A percentile compares a stretch with the other conserved stretches of the same genome.
Evolutionary conservation across 257 asterid species (phyloP).

Genomic region (Solanum ahanhuiri): DNA sequence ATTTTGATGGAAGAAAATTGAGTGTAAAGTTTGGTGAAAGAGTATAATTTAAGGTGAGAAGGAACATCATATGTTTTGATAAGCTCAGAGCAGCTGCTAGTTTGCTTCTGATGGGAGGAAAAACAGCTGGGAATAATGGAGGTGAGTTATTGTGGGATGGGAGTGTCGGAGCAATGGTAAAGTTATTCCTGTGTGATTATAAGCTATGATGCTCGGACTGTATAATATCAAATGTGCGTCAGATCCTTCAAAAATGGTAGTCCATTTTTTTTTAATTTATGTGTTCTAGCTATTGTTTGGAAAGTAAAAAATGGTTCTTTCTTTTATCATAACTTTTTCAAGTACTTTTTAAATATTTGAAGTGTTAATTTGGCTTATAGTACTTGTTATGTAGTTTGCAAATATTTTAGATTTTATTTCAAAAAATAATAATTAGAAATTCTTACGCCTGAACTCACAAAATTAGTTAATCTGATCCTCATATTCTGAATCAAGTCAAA

Average conservation of each 20-base stretch:
- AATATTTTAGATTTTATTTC: no score
- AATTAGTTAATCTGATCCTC: neutral
- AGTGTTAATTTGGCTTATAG: no score
- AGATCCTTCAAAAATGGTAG: neutral
- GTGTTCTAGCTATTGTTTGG: neutral
- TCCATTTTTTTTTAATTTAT: no score
- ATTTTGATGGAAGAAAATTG: neutral
- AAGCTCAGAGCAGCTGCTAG: constrained; percentile 21
- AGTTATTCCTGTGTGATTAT: no score
- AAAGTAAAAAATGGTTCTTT: no score
- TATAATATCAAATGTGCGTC: neutral
- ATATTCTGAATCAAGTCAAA: neutral
- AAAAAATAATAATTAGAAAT: neutral
- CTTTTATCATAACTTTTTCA: no score
- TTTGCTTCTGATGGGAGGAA: constrained; percentile 38
- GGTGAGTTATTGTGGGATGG: neutral
- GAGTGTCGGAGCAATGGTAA: neutral
- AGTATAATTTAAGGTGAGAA: constrained; percentile 22
- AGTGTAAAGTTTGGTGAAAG: constrained; percentile 10
- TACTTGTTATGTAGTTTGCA: neutral
- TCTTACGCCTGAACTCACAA: fast-evolving
- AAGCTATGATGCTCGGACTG: neutral
- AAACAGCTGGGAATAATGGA: constrained; percentile 2
- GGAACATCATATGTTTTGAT: constrained; percentile 10
- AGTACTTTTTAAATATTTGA: neutral